phyloP scores from a whole-genome alignment of 129 eudicot genomes.

The Escallonia herrerae region DNA sequence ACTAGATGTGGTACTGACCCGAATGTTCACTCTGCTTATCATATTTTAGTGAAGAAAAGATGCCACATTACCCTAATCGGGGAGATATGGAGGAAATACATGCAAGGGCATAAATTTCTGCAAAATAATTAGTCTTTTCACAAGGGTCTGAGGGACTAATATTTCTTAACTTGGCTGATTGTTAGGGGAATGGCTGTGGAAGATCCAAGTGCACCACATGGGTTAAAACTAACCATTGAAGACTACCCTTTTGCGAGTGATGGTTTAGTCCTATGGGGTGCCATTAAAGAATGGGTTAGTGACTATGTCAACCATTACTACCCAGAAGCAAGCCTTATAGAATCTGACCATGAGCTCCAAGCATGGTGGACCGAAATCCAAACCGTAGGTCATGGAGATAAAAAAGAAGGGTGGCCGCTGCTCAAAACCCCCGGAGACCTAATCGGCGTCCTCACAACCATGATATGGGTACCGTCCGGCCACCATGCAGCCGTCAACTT shows the following conservation, averaged over 20 bases:
- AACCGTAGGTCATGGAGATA: slow-evolving; percentile 42
- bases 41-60: too few relatives aligned
- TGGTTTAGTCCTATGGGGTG: slow-evolving; percentile 43
- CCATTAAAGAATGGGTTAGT: slow-evolving; percentile 42
- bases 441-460: slow-evolving; percentile 22
- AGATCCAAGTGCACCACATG: slow-evolving; percentile 21
- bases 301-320: slow-evolving; percentile 31
- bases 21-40: too few relatives aligned
- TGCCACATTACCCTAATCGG: too few relatives aligned
- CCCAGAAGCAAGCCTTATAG: slow-evolving; percentile 15
- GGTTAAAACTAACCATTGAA: slow-evolving; percentile 31
- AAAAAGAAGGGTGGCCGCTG: slow-evolving; percentile 45
- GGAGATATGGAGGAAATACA: too few relatives aligned
- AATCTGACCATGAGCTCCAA: slow-evolving; percentile 37
- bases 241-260: slow-evolving; percentile 53
- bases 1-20: too few relatives aligned
- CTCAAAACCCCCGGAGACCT: slow-evolving; percentile 24
- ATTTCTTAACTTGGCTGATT: too few relatives aligned
- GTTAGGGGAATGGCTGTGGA: slow-evolving; percentile 44
- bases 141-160: too few relatives aligned
- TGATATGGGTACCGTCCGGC: slow-evolving; percentile 42
- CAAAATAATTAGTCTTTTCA: too few relatives aligned
- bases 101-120: too few relatives aligned
- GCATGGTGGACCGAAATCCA: slow-evolving; percentile 53
- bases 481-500: slow-evolving; percentile 49